Evolutionary conservation across 1,284 basidiomycete species (phyloP).

Genomic region (Tilletiaria anomala): DNA sequence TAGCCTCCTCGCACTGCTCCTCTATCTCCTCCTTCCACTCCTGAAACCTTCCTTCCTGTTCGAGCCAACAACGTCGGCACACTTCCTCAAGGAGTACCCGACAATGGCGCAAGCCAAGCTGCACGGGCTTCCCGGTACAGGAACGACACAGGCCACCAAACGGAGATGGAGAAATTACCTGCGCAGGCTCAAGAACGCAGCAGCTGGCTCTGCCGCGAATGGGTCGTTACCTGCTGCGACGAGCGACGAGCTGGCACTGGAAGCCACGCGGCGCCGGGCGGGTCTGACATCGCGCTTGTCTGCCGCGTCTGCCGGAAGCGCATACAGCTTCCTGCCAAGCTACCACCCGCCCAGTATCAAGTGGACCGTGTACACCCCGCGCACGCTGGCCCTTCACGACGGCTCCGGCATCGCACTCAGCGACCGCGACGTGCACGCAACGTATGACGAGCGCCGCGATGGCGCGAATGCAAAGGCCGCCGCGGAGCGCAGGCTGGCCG

Average conservation of each 20-base stretch:
- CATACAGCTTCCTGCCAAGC: slow-evolving; percentile 24
- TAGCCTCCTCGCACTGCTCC: slow-evolving; percentile 10
- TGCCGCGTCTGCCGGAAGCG: not conserved
- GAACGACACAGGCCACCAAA: not conserved
- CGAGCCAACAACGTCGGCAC: slow-evolving; percentile 3
- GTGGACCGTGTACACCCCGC: slow-evolving; percentile 32
- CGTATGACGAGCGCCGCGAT: too few relatives aligned
- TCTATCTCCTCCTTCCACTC: slow-evolving; percentile 19
- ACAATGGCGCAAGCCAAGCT: not conserved
- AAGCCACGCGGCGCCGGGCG: not conserved
- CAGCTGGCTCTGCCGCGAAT: not conserved
- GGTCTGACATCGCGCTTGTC: not conserved
- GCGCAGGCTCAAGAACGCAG: not conserved
- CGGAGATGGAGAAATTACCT: slow-evolving; percentile 4
- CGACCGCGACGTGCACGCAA: too few relatives aligned
- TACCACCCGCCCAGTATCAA: slow-evolving; percentile 20
- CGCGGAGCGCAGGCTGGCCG: not conserved
- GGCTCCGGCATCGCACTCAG: slow-evolving; percentile 15
- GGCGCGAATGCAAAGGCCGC: not conserved
- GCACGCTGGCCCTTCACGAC: slow-evolving; percentile 30
- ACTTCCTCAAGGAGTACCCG: not conserved
- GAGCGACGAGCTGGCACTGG: not conserved
- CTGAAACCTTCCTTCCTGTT: slow-evolving; percentile 15
- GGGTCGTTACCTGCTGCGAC: not conserved
- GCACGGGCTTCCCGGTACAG: not conserved